Conservation (phyloP, 73 alveolate genomes). For the Durusdinium trenchii region DNA sequence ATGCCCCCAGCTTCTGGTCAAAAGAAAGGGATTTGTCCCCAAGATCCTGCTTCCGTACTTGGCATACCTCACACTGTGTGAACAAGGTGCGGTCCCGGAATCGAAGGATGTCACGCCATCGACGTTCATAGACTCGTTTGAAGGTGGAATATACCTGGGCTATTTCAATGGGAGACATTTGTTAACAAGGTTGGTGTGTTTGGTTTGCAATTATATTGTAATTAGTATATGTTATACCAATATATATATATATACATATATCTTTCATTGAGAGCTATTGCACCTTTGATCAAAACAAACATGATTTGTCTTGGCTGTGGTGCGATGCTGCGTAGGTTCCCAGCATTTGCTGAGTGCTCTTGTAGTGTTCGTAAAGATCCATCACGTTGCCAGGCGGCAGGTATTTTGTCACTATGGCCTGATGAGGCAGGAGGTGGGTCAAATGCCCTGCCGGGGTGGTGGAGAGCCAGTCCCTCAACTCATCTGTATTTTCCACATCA, state of each 20-base stretch:
- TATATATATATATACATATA: too few relatives aligned
- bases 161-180: neutral
- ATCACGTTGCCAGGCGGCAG: neutral
- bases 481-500: neutral
- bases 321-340: neutral
- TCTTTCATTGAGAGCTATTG: neutral
- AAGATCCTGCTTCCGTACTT: neutral
- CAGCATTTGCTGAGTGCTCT: conserved; percentile 5
- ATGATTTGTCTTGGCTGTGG: neutral
- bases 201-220: neutral
- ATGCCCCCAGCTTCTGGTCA: neutral
- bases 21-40: neutral
- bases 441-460: neutral
- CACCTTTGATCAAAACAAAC: neutral
- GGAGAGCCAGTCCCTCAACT: neutral
- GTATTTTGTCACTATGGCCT: neutral
- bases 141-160: neutral
- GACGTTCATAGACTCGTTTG: neutral
- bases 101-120: neutral
- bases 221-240: neutral
- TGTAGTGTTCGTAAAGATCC: neutral
- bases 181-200: neutral
- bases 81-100: conserved; percentile 3
- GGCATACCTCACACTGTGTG: conserved; percentile 31
- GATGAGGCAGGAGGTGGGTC: neutral